Evolutionary conservation across 2,329 filamentous ascomycete species (phyloP).

Genomic region (Tolypocladium inflatum): DNA sequence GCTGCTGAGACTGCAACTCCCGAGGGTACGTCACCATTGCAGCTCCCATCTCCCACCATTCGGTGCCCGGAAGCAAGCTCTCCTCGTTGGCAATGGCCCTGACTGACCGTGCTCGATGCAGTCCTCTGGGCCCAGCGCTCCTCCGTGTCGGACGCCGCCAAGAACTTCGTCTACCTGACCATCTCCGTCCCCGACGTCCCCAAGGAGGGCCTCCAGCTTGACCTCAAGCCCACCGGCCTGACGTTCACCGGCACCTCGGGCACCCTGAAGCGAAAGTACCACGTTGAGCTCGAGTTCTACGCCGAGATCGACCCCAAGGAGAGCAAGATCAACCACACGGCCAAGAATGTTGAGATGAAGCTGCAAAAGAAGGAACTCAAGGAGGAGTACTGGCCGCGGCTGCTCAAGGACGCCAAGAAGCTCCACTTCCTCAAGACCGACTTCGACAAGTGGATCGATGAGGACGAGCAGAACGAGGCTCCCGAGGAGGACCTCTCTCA

Average conservation of each 20-base stretch:
- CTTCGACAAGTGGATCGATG: slow-evolving; percentile 98
- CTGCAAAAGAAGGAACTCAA: slow-evolving; percentile 95
- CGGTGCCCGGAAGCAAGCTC: neutral
- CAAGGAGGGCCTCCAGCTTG: slow-evolving; percentile 66
- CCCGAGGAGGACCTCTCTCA: slow-evolving; percentile 70
- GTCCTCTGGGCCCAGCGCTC: slow-evolving; percentile 99
- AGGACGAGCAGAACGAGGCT: slow-evolving; percentile 94
- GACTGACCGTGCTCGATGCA: slow-evolving; percentile 26
- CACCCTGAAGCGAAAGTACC: slow-evolving; percentile 79
- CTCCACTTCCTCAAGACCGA: slow-evolving; percentile 96
- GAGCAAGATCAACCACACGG: slow-evolving; percentile 80
- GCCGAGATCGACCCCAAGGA: slow-evolving; percentile 80
- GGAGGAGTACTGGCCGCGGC: slow-evolving; percentile 89
- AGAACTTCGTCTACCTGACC: slow-evolving; percentile 93
- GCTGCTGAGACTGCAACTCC: slow-evolving; percentile 17
- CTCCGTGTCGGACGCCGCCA: slow-evolving; percentile 64
- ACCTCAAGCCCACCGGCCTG: slow-evolving; percentile 68
- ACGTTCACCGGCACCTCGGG: slow-evolving; percentile 75
- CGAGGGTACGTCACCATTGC: slow-evolving; percentile 26
- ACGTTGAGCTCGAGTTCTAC: slow-evolving; percentile 79
- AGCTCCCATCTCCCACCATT: neutral
- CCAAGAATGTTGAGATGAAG: slow-evolving; percentile 81
- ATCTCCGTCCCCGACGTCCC: slow-evolving; percentile 82
- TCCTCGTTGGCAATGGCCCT: neutral
- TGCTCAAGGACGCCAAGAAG: slow-evolving; percentile 85